These are phyloP conservation scores for Auriscalpium orientale DNA, from an alignment of 768 basidiomycete species.

Conservation along the genomic window DNA sequence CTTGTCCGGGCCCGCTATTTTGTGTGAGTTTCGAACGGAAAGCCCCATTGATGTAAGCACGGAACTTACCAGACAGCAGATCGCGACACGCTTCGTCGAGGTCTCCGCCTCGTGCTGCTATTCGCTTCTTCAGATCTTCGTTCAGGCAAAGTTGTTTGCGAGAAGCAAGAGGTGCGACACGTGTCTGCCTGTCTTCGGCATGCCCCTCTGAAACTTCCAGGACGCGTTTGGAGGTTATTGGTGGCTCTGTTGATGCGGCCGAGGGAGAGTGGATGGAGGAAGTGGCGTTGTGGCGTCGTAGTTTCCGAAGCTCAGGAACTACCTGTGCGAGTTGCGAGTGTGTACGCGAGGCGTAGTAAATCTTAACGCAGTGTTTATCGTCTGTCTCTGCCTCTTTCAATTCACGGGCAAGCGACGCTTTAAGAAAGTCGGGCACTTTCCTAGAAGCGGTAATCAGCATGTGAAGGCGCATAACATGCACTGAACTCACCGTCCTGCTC, in stretches of 20 bases:
- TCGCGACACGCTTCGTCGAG: constrained; percentile 87
- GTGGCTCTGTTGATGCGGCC: constrained; percentile 2
- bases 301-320: constrained; percentile 71
- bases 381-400: constrained; percentile 28
- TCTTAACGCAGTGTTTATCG: constrained; percentile 64
- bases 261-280: background rate
- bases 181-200: constrained; percentile 25
- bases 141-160: constrained; percentile 92
- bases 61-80: constrained; percentile 51
- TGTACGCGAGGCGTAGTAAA: constrained; percentile 92
- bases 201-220: constrained; percentile 15
- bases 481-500: constrained; percentile 5
- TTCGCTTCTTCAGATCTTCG: constrained; percentile 47
- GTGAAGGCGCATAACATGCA: no score
- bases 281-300: constrained; percentile 37
- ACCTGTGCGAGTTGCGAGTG: constrained; percentile 94
- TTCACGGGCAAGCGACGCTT: background rate
- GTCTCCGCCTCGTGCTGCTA: constrained; percentile 43
- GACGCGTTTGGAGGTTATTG: background rate
- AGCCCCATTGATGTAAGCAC: background rate
- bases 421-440: background rate
- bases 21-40: no score
- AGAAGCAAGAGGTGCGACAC: constrained; percentile 82
- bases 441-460: no score
- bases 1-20: constrained; percentile 48